A percentile compares a stretch with the other conserved stretches of the same genome.
Conservation (phyloP, 2,329 filamentous ascomycete genomes). For the Trichophyton verrucosum region DNA sequence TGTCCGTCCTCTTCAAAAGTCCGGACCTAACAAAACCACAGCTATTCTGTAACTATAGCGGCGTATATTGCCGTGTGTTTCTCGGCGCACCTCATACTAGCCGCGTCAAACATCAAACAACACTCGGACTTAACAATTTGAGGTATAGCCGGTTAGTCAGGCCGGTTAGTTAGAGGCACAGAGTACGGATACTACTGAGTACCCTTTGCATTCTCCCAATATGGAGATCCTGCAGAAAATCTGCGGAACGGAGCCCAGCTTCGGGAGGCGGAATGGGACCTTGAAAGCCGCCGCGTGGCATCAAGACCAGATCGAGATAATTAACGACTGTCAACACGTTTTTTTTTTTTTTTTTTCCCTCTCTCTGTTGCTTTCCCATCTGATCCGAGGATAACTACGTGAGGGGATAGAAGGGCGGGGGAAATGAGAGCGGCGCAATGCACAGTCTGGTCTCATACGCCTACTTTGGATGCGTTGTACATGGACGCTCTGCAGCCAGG, state of each 20-base stretch:
- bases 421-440: not conserved
- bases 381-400: not conserved
- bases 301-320: not conserved
- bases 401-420: not conserved
- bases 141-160: too few relatives aligned
- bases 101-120: not conserved
- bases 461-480: not conserved
- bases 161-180: too few relatives aligned
- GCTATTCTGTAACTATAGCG: too few relatives aligned
- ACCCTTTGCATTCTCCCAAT: not conserved
- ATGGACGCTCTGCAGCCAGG: not conserved
- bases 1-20: not conserved
- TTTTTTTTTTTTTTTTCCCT: not conserved
- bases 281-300: not conserved
- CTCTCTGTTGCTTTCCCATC: not conserved
- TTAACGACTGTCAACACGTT: not conserved
- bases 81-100: too few relatives aligned
- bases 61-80: too few relatives aligned
- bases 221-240: not conserved
- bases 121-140: not conserved
- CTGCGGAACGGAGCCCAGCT: not conserved
- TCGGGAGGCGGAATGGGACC: not conserved
- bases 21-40: not conserved
- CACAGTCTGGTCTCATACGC: too few relatives aligned
- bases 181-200: too few relatives aligned